Evolutionary conservation across 2,329 filamentous ascomycete species (phyloP).

Genomic region (Thelonectria olida): DNA sequence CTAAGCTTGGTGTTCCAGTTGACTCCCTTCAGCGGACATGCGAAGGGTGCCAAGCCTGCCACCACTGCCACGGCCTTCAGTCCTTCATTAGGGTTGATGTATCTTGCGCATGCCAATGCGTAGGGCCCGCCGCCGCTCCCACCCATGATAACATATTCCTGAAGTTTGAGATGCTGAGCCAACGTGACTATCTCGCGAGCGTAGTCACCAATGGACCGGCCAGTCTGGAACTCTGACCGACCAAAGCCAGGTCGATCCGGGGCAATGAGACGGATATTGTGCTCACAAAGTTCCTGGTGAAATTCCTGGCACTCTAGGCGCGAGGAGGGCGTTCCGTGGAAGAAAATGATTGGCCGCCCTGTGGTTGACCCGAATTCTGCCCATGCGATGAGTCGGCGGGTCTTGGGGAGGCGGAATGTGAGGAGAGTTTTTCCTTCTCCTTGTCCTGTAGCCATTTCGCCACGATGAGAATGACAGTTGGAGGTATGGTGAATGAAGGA

Average conservation of each 20-base stretch:
- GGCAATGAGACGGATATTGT: conserved; percentile 13
- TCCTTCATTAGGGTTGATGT: conserved; percentile 11
- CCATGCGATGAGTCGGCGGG: conserved; percentile 23
- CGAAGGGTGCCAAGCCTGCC: conserved; percentile 12
- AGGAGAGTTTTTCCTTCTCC: not conserved
- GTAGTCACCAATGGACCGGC: conserved; percentile 17
- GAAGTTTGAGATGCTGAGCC: conserved; percentile 11
- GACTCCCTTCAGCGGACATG: conserved; percentile 7
- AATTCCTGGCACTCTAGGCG: conserved; percentile 20
- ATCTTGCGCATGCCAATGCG: conserved; percentile 20
- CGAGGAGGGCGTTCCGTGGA: conserved; percentile 16
- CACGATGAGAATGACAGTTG: not conserved
- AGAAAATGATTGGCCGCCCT: conserved; percentile 13
- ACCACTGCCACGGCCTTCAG: conserved; percentile 14
- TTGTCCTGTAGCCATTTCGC: conserved; percentile 3
- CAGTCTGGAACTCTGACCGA: conserved; percentile 9
- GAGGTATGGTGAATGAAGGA: not conserved
- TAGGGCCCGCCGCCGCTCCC: conserved; percentile 23
- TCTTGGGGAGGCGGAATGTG: conserved; percentile 12
- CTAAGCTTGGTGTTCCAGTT: conserved; percentile 11
- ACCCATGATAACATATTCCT: conserved; percentile 11
- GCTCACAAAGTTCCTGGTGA: conserved; percentile 5
- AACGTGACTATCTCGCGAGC: conserved; percentile 12
- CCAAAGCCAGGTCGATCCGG: conserved; percentile 20
- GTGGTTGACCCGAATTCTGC: conserved; percentile 17